A percentile compares a stretch with the other conserved stretches of the same genome.
phyloP scores from a whole-genome alignment of 2,329 filamentous ascomycete genomes.

The Bipolaris victoriae region DNA sequence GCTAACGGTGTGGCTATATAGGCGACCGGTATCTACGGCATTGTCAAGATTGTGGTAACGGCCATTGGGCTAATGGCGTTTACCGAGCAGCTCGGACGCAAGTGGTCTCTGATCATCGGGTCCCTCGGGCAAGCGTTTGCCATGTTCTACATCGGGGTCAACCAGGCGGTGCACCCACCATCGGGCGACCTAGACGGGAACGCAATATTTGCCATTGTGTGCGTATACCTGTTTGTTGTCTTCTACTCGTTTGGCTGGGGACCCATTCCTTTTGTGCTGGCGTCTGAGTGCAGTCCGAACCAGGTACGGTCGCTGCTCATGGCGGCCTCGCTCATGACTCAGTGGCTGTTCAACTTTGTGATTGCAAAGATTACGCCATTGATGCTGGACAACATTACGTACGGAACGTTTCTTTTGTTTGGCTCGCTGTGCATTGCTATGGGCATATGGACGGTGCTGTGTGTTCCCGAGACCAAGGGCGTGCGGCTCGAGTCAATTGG shows the following conservation, averaged over 20 bases:
- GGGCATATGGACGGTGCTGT: conserved; percentile 52
- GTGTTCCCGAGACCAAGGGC: conserved; percentile 53
- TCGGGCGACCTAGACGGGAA: conserved; percentile 45
- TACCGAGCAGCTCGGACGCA: conserved; percentile 54
- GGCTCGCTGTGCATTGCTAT: conserved; percentile 51
- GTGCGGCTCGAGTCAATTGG: conserved; percentile 53
- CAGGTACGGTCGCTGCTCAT: conserved; percentile 52
- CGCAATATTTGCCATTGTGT: conserved; percentile 57
- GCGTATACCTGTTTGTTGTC: conserved; percentile 58
- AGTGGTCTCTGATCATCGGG: conserved; percentile 54
- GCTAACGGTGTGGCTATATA: conserved; percentile 5
- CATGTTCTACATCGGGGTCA: conserved; percentile 48
- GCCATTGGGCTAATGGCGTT: conserved; percentile 53
- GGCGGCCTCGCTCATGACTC: conserved; percentile 54
- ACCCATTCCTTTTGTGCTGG: conserved; percentile 54
- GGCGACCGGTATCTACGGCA: conserved; percentile 49
- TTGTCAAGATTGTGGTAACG: conserved; percentile 55
- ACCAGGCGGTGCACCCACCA: conserved; percentile 45
- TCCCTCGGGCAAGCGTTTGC: conserved; percentile 53
- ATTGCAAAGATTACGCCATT: conserved; percentile 50
- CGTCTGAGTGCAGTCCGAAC: conserved; percentile 51
- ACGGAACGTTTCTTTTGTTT: conserved; percentile 54
- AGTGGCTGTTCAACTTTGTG: conserved; percentile 49
- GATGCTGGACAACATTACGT: conserved; percentile 53
- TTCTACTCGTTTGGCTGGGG: conserved; percentile 58